Conservation (phyloP, 108 stramenopile genomes). For the Skeletonema grethae region DNA sequence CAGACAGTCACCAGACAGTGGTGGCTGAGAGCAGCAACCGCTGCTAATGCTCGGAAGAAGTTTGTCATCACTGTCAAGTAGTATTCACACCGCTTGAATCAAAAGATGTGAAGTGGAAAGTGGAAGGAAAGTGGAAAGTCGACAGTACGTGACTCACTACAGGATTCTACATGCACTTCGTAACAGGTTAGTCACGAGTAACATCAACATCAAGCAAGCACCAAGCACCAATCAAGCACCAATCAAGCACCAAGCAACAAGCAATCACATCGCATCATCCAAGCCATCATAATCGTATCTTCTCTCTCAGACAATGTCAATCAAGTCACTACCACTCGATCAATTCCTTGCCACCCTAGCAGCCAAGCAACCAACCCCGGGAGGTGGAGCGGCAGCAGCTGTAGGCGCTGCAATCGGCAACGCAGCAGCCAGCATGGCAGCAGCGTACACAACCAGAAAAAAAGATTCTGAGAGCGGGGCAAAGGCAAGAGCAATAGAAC, state of each 20-base stretch:
- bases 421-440: conserved; percentile 75
- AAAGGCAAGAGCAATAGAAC: conserved; percentile 50
- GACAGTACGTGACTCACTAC: too few species aligned
- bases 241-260: too few species aligned
- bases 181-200: too few species aligned
- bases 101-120: background rate
- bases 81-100: background rate
- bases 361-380: conserved; percentile 79
- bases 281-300: too few species aligned
- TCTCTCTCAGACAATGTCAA: conserved; percentile 19
- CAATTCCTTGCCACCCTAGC: conserved; percentile 60
- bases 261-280: too few species aligned
- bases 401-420: conserved; percentile 75
- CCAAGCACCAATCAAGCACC: too few species aligned
- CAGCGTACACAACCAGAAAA: conserved; percentile 76
- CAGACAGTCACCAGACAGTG: background rate
- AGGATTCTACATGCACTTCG: too few species aligned
- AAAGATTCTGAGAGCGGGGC: conserved; percentile 73
- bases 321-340: conserved; percentile 47
- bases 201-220: too few species aligned
- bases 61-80: background rate
- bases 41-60: background rate
- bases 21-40: background rate
- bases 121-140: too few species aligned
- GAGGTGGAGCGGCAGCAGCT: conserved; percentile 83